Evolutionary conservation across 129 eudicot species (phyloP).

Genomic region (Kitagawia praeruptora): DNA sequence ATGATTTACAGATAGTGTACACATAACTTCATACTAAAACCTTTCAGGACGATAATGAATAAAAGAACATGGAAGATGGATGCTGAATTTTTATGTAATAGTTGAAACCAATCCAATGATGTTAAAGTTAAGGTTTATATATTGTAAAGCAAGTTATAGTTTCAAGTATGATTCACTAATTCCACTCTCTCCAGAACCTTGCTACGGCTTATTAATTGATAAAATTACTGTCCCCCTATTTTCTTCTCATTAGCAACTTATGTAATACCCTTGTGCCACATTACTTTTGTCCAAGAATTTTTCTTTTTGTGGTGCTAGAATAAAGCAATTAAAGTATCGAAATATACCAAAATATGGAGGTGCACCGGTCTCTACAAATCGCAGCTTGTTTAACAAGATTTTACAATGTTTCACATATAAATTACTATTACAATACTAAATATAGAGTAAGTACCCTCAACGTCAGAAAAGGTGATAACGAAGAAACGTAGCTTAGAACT

Average conservation of each 20-base stretch:
- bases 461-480: neutral
- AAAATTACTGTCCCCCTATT: neutral
- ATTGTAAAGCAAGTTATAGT: neutral
- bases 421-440: neutral
- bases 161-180: neutral
- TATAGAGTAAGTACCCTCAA: neutral
- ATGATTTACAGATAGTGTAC: neutral
- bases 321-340: neutral
- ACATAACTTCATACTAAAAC: neutral
- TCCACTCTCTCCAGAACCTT: neutral
- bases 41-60: neutral
- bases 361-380: neutral
- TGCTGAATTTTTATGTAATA: neutral
- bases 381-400: neutral
- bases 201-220: neutral
- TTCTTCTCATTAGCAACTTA: neutral
- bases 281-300: neutral
- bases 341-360: neutral
- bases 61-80: neutral
- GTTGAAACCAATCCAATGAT: neutral
- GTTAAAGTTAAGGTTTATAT: neutral
- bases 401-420: neutral
- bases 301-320: neutral
- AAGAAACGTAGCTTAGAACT: neutral
- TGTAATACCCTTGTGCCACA: neutral